Evolutionary conservation across 352 stramenopile species (phyloP), one percentile per base, ranked within the genome.

Genomic region (Globisporangium mamillatum): DNA sequence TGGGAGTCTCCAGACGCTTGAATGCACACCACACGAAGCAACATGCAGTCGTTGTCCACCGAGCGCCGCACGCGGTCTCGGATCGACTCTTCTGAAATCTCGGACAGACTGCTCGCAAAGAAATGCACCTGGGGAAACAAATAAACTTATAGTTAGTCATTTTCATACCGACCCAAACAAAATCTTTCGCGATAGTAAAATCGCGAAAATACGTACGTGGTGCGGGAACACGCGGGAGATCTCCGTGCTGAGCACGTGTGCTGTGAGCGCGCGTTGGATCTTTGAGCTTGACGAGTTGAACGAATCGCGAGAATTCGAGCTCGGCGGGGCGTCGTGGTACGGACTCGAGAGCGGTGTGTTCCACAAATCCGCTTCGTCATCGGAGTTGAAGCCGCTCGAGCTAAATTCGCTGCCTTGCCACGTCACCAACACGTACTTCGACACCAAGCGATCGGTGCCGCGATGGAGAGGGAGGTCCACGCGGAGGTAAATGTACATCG

Each of bases 401-500:
- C 71, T 61, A 58, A 65, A 78, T 56, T 90, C 84, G 14, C 73
- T 77, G 9, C 82, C 77, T 76, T 94, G 86, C 84, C 86, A 96
- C 59, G 89, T 96, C 48, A 96, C 83, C 9, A 96, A 69, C 7
- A 96, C 84, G 53, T 92, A 96, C 70, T 96, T 96, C 24, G 88
- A 93, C 44, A 96, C 85, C 63, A 93, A 90, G 10, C 84, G 75
- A 46, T 93, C 84, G n/a, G 82, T 92, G 56, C 83, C 85, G 34
- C 85, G 85, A 67, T 94, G 84, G 41, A 96, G 71, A 20, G 87
- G 87, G 36, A 96, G 81, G 67, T 96, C 89, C 14, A 96, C 85
- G n/a, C 88, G 86, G 9, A 96, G 71, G 70, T 96, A 96, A 76
- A 96, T 90, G 75, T 96, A 96, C 88, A 95, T 95, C 18, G 88